These are phyloP conservation scores for Dioscorea cayenensis DNA, from an alignment of 116 monocot genomes.

Conservation along the genomic window DNA sequence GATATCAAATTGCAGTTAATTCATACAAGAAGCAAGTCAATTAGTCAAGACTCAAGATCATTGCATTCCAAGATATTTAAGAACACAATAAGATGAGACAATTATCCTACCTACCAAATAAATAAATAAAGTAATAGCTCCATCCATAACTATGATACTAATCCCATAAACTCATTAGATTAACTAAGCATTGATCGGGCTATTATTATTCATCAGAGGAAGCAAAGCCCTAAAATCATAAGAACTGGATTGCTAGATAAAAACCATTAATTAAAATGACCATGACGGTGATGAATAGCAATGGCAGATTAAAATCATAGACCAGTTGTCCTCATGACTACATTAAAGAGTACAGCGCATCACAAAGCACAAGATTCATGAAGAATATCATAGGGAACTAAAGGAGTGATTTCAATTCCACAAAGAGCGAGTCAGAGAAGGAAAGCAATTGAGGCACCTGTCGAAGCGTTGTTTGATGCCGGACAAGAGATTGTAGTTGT, in stretches of 20 bases:
- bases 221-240: neutral
- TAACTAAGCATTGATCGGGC: neutral
- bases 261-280: no score
- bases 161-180: no score
- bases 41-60: neutral
- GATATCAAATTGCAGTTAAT: neutral
- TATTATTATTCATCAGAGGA: neutral
- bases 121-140: no score
- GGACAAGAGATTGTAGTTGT: conserved; percentile 47
- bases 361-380: neutral
- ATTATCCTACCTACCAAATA: no score
- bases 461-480: conserved; percentile 37
- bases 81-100: neutral
- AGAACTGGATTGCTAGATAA: neutral
- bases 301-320: no score
- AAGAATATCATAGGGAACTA: neutral
- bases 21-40: neutral
- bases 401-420: no score
- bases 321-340: no score
- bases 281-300: no score
- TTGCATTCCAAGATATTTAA: neutral
- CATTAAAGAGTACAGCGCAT: no score
- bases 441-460: conserved; percentile 9
- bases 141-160: no score
- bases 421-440: neutral